These are phyloP conservation scores for Cordyceps cicadae DNA, from an alignment of 2,329 filamentous ascomycete genomes.

Conservation along the genomic window DNA sequence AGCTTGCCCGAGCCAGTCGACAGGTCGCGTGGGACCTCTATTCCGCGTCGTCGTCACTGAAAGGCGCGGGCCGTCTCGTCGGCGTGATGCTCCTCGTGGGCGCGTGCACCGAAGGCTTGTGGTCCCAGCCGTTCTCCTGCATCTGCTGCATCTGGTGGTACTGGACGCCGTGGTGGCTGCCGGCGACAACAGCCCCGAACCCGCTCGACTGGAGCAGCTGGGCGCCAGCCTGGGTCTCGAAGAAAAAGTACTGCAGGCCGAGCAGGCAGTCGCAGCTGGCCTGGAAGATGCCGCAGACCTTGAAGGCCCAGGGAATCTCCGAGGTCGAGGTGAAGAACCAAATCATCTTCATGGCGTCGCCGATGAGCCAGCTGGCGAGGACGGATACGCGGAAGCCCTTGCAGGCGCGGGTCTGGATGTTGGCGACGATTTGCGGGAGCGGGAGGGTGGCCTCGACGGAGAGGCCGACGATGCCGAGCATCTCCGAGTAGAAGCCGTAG, in stretches of 20 bases:
- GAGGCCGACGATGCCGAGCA: conserved; percentile 68
- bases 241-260: conserved; percentile 66
- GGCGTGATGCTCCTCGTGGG: conserved; percentile 31
- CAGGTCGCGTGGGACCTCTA: conserved; percentile 13
- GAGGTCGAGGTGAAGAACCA: conserved; percentile 69
- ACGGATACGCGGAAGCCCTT: conserved; percentile 72
- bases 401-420: conserved; percentile 59
- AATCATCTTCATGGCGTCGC: conserved; percentile 81
- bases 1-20: conserved; percentile 9
- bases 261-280: conserved; percentile 66
- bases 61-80: conserved; percentile 30
- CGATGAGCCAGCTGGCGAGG: conserved; percentile 67
- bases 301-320: conserved; percentile 69
- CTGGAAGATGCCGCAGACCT: conserved; percentile 75
- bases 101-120: conserved; percentile 22
- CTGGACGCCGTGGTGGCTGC: conserved; percentile 22
- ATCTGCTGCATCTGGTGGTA: conserved; percentile 29
- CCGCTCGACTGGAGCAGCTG: conserved; percentile 17
- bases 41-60: conserved; percentile 26
- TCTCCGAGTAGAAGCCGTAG: conserved; percentile 57
- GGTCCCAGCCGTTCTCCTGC: conserved; percentile 23
- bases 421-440: conserved; percentile 68
- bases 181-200: neutral
- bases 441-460: conserved; percentile 75
- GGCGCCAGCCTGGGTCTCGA: conserved; percentile 29